Percentiles rank a stretch among this genome's conserved stretches.
These are phyloP conservation scores for Naegleria fowleri DNA, from an alignment of 208 protist species.

Conservation along the genomic window DNA sequence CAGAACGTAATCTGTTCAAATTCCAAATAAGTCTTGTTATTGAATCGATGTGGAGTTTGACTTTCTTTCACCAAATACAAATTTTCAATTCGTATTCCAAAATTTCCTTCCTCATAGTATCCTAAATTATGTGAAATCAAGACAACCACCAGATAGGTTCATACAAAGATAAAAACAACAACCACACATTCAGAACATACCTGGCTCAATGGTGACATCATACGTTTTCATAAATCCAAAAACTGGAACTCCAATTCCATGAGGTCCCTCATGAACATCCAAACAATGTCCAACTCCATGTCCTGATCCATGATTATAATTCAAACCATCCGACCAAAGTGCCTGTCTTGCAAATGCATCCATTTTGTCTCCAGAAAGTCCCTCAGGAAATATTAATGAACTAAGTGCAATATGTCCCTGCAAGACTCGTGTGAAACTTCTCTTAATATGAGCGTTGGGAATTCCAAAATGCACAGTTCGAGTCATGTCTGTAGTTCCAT, in stretches of 20 bases:
- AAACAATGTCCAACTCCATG: constrained; percentile 93
- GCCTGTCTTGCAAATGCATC: constrained; percentile 75
- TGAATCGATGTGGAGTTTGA: constrained; percentile 45
- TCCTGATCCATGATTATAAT: constrained; percentile 90
- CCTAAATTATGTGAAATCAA: too few relatives aligned
- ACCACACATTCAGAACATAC: constrained; percentile 56
- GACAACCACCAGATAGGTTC: constrained; percentile 44
- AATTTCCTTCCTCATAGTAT: constrained; percentile 92
- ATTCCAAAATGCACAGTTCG: constrained; percentile 82
- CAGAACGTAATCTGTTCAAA: constrained; percentile 75
- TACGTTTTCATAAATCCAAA: neutral
- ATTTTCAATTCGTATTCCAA: constrained; percentile 92
- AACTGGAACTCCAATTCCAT: constrained; percentile 36
- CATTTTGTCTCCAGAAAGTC: constrained; percentile 63
- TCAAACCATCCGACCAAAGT: constrained; percentile 84
- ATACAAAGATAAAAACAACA: constrained; percentile 58
- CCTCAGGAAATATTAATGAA: constrained; percentile 69
- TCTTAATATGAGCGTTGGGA: constrained; percentile 57
- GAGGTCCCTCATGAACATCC: constrained; percentile 90
- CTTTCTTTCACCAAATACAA: constrained; percentile 4
- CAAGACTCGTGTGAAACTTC: constrained; percentile 89
- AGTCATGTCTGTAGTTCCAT: constrained; percentile 95
- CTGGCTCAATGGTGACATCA: constrained; percentile 47
- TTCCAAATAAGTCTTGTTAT: constrained; percentile 53
- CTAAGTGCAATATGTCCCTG: constrained; percentile 84